These are phyloP conservation scores for Echites panduratus DNA, from an alignment of 257 asterid species.

Conservation along the genomic window DNA sequence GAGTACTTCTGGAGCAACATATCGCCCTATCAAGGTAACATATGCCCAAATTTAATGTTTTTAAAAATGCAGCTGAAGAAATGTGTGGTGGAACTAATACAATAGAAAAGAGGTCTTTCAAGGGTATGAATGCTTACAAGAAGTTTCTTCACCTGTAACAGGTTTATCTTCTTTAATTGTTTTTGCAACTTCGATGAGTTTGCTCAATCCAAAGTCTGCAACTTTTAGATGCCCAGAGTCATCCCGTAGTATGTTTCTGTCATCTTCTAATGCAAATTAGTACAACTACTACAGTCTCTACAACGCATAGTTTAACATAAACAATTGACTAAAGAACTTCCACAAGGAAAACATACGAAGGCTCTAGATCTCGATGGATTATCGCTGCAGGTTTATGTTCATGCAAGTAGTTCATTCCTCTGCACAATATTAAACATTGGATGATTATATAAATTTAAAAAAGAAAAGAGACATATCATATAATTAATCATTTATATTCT, in stretches of 20 bases:
- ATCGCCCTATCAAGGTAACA: slow-evolving; percentile 49
- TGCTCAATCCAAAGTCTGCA: slow-evolving; percentile 88
- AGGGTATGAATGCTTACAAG: slow-evolving; percentile 41
- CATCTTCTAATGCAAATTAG: slow-evolving; percentile 32
- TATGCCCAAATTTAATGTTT: slow-evolving; percentile 13
- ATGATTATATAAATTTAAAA: not conserved
- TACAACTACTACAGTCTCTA: slow-evolving; percentile 14
- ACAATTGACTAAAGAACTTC: not conserved
- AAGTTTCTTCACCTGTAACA: slow-evolving; percentile 42
- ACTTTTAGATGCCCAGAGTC: slow-evolving; percentile 91
- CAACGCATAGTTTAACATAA: not conserved
- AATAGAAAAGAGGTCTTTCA: not conserved
- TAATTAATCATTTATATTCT: not conserved
- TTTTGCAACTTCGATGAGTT: slow-evolving; percentile 55
- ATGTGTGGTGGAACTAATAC: not conserved
- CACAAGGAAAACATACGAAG: slow-evolving; percentile 50
- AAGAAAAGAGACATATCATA: not conserved
- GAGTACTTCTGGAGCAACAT: slow-evolving; percentile 86
- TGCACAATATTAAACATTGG: slow-evolving; percentile 29
- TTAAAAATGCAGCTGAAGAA: slow-evolving; percentile 3
- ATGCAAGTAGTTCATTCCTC: slow-evolving; percentile 92
- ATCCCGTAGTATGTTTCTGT: slow-evolving; percentile 76
- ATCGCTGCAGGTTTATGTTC: slow-evolving; percentile 90
- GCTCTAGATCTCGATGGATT: slow-evolving; percentile 94
- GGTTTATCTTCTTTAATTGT: slow-evolving; percentile 60